Percentiles rank a stretch among this genome's conserved stretches.
phyloP scores from a whole-genome alignment of 2,329 filamentous ascomycete genomes.

The Nigrospora osmanthi region DNA sequence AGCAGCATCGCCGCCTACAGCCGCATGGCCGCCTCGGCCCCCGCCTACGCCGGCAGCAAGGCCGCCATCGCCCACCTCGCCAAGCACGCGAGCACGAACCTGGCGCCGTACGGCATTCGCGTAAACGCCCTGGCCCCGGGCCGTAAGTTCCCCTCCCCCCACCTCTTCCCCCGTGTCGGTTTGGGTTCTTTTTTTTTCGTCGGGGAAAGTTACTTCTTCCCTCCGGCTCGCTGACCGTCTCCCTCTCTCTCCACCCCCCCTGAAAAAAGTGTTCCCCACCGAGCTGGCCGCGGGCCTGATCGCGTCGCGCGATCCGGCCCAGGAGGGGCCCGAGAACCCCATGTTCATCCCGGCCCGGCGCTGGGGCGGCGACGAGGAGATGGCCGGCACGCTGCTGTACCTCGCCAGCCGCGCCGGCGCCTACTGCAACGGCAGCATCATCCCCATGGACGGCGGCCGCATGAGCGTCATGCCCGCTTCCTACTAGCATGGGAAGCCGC shows the following conservation, averaged over 20 bases:
- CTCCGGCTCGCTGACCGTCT: not conserved
- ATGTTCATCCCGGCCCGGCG: conserved; percentile 16
- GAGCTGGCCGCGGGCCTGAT: conserved; percentile 11
- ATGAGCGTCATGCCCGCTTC: conserved; percentile 13
- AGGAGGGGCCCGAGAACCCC: conserved; percentile 9
- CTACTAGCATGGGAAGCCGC: conserved; percentile 12
- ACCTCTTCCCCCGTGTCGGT: not conserved
- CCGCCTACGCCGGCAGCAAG: conserved; percentile 17
- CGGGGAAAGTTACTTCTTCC: no score
- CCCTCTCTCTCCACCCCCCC: not conserved
- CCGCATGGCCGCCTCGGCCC: conserved; percentile 7
- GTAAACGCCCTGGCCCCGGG: conserved; percentile 21
- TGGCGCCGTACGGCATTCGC: conserved; percentile 15
- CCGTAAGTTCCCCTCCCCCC: conserved; percentile 12
- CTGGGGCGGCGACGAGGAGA: conserved; percentile 19
- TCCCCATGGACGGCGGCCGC: conserved; percentile 18
- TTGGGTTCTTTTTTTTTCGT: no score
- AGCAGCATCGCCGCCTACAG: conserved; percentile 16
- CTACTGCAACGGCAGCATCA: conserved; percentile 18
- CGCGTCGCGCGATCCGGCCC: conserved; percentile 11
- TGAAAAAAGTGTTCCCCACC: conserved; percentile 18
- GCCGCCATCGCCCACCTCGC: conserved; percentile 16
- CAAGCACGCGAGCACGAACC: conserved; percentile 18
- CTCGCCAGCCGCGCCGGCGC: conserved; percentile 19
- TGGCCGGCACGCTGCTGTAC: conserved; percentile 18